phyloP scores from a whole-genome alignment of 805 yeast species.

The Candida maris region DNA sequence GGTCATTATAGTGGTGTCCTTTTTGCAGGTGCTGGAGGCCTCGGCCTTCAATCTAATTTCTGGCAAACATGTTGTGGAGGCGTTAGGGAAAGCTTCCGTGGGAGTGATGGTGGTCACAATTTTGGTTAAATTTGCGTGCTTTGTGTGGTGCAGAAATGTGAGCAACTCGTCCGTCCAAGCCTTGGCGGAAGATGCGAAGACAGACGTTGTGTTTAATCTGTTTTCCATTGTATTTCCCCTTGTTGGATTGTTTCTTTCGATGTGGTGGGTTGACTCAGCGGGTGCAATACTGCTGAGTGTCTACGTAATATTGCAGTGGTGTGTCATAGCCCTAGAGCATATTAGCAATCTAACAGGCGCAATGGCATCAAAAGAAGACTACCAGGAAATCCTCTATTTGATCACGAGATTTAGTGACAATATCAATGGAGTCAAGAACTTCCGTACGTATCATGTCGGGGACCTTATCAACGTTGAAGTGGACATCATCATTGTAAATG shows the following conservation, averaged over 20 bases:
- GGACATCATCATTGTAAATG: slow-evolving; percentile 56
- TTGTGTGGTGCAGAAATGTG: slow-evolving; percentile 58
- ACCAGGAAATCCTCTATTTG: slow-evolving; percentile 63
- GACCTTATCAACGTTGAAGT: slow-evolving; percentile 75
- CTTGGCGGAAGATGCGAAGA: slow-evolving; percentile 75
- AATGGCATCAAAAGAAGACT: slow-evolving; percentile 57
- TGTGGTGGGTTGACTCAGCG: slow-evolving; percentile 73
- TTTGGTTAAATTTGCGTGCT: slow-evolving; percentile 55
- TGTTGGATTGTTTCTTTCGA: slow-evolving; percentile 45
- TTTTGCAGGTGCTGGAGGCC: slow-evolving; percentile 67
- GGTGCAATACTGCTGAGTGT: slow-evolving; percentile 65
- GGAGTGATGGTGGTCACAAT: slow-evolving; percentile 64
- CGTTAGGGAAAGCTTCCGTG: slow-evolving; percentile 47
- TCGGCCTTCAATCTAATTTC: slow-evolving; percentile 46
- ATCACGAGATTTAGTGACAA: slow-evolving; percentile 67
- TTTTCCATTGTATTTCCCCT: slow-evolving; percentile 72
- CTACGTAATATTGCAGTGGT: slow-evolving; percentile 65
- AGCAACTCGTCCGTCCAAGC: slow-evolving; percentile 71
- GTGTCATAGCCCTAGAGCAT: slow-evolving; percentile 62
- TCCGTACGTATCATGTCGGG: slow-evolving; percentile 75
- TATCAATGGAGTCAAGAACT: slow-evolving; percentile 58
- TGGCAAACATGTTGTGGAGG: slow-evolving; percentile 38
- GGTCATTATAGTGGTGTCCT: slow-evolving; percentile 65
- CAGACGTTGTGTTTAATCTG: slow-evolving; percentile 70
- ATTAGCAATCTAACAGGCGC: slow-evolving; percentile 74